Conservation (phyloP, 192 early-diverging fungal species). For the Umbelopsis vinacea region DNA sequence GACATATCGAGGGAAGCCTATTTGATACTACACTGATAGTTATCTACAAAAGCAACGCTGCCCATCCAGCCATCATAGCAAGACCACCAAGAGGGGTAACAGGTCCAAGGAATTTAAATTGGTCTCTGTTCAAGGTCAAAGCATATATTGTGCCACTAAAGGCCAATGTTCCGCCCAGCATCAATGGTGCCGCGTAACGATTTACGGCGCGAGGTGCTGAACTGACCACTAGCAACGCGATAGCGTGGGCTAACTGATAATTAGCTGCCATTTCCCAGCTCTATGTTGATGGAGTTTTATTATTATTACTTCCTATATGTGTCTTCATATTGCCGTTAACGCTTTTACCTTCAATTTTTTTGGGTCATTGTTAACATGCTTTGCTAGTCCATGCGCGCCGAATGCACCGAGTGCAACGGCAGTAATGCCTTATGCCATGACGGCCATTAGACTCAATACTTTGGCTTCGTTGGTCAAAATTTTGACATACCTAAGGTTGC, state of each 20-base stretch:
- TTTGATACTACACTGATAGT: too few species aligned
- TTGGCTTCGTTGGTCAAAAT: background rate
- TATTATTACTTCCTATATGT: background rate
- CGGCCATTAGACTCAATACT: background rate
- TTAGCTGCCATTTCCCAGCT: constrained; percentile 59
- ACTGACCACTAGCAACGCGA: constrained; percentile 53
- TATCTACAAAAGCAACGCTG: constrained; percentile 35
- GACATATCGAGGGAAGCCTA: too few species aligned
- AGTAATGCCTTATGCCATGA: constrained; percentile 31
- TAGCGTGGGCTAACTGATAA: constrained; percentile 57
- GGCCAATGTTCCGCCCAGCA: constrained; percentile 51
- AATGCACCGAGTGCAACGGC: constrained; percentile 50
- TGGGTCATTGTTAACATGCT: constrained; percentile 33
- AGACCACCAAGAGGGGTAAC: constrained; percentile 66
- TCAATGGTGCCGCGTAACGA: constrained; percentile 50
- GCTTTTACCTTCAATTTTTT: constrained; percentile 33
- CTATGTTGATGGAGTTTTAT: constrained; percentile 11
- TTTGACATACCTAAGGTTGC: constrained; percentile 26
- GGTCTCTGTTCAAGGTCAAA: constrained; percentile 51
- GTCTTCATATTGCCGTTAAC: constrained; percentile 9
- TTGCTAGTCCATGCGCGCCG: constrained; percentile 50
- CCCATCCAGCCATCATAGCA: constrained; percentile 62
- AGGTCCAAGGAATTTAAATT: constrained; percentile 53
- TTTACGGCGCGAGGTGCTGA: constrained; percentile 43
- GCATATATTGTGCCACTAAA: constrained; percentile 65